Evolutionary conservation across 176 grass and related monocot species (phyloP).

Genomic region (Saccharum spontaneum): DNA sequence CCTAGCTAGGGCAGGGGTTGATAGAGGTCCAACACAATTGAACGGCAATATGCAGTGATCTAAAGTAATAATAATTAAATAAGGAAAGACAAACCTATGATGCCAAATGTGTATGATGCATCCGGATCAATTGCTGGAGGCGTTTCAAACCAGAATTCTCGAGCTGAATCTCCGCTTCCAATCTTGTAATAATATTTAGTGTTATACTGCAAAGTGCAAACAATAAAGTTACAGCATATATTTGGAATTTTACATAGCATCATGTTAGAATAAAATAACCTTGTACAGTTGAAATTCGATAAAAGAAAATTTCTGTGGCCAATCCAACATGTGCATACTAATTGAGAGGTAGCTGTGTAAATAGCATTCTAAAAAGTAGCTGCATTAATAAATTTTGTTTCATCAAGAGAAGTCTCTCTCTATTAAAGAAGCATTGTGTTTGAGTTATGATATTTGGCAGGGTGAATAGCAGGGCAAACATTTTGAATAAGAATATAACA

Average conservation of each 20-base stretch:
- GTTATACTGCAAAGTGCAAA: slow-evolving; percentile 55
- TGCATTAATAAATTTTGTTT: not conserved
- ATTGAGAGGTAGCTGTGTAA: not conserved
- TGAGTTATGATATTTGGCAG: slow-evolving; percentile 13
- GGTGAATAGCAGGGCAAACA: slow-evolving; percentile 3
- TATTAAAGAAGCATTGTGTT: not conserved
- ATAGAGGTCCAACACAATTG: slow-evolving; percentile 12
- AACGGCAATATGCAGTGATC: not conserved
- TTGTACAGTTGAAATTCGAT: not conserved
- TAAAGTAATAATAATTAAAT: not conserved
- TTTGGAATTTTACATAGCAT: slow-evolving; percentile 5
- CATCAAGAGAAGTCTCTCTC: slow-evolving; percentile 18
- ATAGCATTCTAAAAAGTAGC: not conserved
- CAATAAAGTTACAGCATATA: slow-evolving; percentile 13
- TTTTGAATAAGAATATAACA: slow-evolving; percentile 4
- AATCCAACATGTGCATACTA: not conserved
- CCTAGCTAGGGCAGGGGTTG: not conserved
- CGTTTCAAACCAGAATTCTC: slow-evolving; percentile 94
- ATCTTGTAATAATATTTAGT: slow-evolving; percentile 98
- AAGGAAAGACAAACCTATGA: slow-evolving; percentile 70
- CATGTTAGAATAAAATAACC: slow-evolving; percentile 12
- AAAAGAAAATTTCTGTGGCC: not conserved
- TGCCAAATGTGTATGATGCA: slow-evolving; percentile 82
- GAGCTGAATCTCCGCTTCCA: slow-evolving; percentile 62
- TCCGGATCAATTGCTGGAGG: slow-evolving; percentile 81